Conservation (phyloP, 2,329 filamentous ascomycete genomes). For the Esteya vermicola region DNA sequence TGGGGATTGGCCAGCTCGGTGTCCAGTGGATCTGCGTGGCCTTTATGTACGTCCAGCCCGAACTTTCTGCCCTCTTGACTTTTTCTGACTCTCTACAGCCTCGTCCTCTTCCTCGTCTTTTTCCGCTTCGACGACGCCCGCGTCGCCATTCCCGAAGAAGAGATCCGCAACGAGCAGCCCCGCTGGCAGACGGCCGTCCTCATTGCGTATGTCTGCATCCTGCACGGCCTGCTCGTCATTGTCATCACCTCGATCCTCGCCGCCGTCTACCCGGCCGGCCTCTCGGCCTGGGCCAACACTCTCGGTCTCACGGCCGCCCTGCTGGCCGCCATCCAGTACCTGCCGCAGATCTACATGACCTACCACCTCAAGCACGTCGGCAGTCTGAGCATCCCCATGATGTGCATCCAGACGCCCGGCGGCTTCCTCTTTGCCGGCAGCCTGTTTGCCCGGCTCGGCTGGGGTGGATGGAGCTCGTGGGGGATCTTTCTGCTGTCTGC, state of each 20-base stretch:
- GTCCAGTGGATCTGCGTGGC: conserved; percentile 87
- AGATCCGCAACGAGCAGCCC: conserved; percentile 34
- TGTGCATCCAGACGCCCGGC: conserved; percentile 94
- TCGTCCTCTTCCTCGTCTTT: conserved; percentile 88
- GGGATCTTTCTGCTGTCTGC: conserved; percentile 81
- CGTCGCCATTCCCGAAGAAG: conserved; percentile 32
- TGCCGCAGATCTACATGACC: conserved; percentile 91
- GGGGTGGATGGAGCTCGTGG: conserved; percentile 89
- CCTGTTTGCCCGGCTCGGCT: conserved; percentile 64
- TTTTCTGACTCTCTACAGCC: conserved; percentile 24
- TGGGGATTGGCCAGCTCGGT: conserved; percentile 84
- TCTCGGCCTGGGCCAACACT: conserved; percentile 71
- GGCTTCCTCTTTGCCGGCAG: conserved; percentile 82
- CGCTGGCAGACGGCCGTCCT: conserved; percentile 66
- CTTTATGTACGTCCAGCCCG: conserved; percentile 73
- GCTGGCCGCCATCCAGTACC: conserved; percentile 77
- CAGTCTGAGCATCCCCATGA: conserved; percentile 90
- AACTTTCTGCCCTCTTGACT: not conserved
- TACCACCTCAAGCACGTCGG: conserved; percentile 74
- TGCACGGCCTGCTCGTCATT: conserved; percentile 60
- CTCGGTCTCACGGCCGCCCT: conserved; percentile 67
- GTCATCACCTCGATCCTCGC: conserved; percentile 57
- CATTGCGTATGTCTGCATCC: conserved; percentile 57
- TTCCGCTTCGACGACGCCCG: conserved; percentile 54
- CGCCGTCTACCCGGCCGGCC: conserved; percentile 43